Percentiles rank a stretch among this genome's conserved stretches.
Evolutionary conservation across 345 rosid species (phyloP).

Genomic region (Eutrema japonicum): DNA sequence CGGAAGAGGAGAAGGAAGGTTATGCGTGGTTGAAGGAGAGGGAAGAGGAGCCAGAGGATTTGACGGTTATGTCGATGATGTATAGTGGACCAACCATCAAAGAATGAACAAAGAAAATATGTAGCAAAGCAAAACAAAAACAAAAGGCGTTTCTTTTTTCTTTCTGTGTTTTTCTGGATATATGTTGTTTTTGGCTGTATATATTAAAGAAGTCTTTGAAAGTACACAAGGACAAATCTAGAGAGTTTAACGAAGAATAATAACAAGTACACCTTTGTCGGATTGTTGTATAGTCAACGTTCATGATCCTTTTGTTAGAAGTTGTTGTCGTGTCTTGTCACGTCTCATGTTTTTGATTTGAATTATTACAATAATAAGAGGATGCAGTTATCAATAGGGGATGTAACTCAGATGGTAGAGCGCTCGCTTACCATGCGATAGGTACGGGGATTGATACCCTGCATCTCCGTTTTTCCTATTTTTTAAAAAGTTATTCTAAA

Average conservation of each 20-base stretch:
- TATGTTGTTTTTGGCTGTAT: conserved; percentile 21
- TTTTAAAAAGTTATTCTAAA: no score
- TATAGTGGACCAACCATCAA: conserved; percentile 61
- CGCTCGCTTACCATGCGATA: conserved; percentile 95
- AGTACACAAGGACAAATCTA: conserved; percentile 20
- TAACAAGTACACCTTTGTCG: conserved; percentile 32
- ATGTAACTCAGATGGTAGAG: conserved; percentile 56
- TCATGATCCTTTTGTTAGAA: neutral
- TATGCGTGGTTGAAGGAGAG: conserved; percentile 80
- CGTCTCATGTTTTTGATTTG: no score
- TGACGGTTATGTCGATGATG: conserved; percentile 47
- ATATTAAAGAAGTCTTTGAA: conserved; percentile 16
- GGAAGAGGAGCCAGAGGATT: conserved; percentile 63
- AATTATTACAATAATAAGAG: no score
- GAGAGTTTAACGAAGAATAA: neutral
- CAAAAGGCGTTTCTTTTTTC: neutral
- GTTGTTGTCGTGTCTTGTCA: neutral
- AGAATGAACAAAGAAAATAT: conserved; percentile 16
- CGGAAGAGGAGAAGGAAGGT: conserved; percentile 61
- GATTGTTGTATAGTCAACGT: neutral
- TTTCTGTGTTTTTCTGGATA: neutral
- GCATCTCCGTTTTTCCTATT: no score
- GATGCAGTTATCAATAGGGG: conserved; percentile 43
- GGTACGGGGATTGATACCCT: conserved; percentile 86
- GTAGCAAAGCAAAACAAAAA: neutral